Evolutionary conservation across 208 protist genomes (phyloP), one percentile per base, ranked within the genome.

Genomic region (Trypanosoma congolense): DNA sequence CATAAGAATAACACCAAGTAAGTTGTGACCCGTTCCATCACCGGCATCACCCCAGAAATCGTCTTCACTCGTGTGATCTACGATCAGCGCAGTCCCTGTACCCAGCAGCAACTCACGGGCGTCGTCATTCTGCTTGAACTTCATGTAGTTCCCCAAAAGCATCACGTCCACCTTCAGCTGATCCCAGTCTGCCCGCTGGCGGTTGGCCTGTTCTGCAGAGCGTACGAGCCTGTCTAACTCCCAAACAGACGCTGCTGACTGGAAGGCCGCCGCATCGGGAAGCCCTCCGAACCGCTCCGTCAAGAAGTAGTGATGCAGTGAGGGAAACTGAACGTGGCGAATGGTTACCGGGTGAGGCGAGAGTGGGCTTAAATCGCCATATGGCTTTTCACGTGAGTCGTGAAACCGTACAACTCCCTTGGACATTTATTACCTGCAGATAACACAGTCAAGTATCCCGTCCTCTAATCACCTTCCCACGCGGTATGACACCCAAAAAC

Each of bases 41-140:
- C 83, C 87, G 25, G 69, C 63, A 36, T 93, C 87, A 9, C 87
- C 83, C 87, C 87, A 93, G 62, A 93, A 93, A 40, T 87, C 77
- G 54, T 93, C 87, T 2, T 51, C 73, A 3, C 66, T 9, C 2
- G 83, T 90, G 78, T 93, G 87, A 36, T 93, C 79, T 1, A 93
- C 80, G 40, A 93, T 64, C 53, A 83, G 47, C 30, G 70, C 61
- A 29, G 74, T 52, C 25, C 80, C 75, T 25, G 87, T 93, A 26
- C 62, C 56, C 30, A 93, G 54, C 41, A 93, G 65, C 31, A 87
- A 55, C 8, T 55, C 41, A 12, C 79, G 77, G 1, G 75, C 66
- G 4, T 58, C 65, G 3, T 86, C 72, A 63, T 93, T 93, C 56
- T 93, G 83, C 62, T 89, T 89, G 40, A 93, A 90, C 68, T 93